Evolutionary conservation across 202 grass and related monocot genomes (phyloP).

Genomic region (Cymbopogon flexuosus): DNA sequence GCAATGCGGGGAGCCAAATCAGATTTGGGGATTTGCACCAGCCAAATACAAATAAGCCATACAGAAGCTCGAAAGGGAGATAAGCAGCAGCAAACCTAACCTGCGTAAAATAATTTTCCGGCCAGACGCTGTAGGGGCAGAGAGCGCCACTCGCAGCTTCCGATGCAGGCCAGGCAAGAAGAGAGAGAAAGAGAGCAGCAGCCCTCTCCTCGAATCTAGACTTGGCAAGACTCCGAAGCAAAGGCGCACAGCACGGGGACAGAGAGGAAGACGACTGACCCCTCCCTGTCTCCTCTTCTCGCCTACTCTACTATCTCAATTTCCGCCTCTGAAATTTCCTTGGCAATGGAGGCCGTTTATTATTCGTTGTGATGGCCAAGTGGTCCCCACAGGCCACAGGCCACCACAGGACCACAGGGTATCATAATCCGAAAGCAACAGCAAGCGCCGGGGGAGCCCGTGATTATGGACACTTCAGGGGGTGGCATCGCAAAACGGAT

Average conservation of each 20-base stretch:
- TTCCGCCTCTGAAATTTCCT: constrained; percentile 2
- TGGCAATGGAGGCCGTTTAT: constrained; percentile 21
- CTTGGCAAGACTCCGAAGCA: constrained; percentile 40
- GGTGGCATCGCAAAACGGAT: constrained; percentile 19
- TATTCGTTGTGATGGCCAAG: constrained; percentile 24
- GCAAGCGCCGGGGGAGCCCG: neutral
- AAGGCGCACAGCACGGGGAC: constrained; percentile 33
- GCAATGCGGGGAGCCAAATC: constrained; percentile 39
- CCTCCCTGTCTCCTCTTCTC: neutral
- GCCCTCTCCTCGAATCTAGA: constrained; percentile 40
- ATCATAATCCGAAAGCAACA: constrained; percentile 18
- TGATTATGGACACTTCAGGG: constrained; percentile 16
- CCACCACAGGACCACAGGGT: neutral
- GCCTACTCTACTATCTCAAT: neutral
- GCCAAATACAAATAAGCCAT: constrained; percentile 20
- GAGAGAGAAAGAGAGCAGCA: neutral
- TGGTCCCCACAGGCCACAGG: neutral
- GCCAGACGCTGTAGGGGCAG: constrained; percentile 4
- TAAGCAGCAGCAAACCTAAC: constrained; percentile 23
- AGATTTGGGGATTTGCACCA: constrained; percentile 43
- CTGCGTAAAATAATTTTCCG: constrained; percentile 39
- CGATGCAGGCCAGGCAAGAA: constrained; percentile 4
- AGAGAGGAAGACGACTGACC: constrained; percentile 43
- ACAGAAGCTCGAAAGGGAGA: neutral
- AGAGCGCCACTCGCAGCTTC: constrained; percentile 25